Base-by-base conservation (phyloP, 2,329 filamentous ascomycete genomes). In the Hypoxylon sp. region DNA sequence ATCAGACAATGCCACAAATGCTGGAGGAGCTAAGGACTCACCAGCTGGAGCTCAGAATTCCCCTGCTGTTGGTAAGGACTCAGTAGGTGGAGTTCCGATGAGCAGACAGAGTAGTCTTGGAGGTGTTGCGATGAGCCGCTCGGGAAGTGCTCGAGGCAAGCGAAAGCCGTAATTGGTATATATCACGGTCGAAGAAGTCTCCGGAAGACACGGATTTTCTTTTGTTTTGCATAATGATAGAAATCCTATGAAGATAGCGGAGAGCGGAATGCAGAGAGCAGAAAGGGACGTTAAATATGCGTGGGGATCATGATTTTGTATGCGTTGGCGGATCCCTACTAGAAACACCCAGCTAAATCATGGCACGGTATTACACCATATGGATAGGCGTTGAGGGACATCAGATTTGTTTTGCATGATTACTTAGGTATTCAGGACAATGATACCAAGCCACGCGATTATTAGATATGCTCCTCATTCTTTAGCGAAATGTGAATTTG, bases 111-210 rank as follows among this genome's bases (percentile, higher is more conserved):
- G 84, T 77, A 87, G 85, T 59, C 79, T 84, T 3, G 85, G 85
- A 23, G 87, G 86, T 45, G 83, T 83, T 32, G 80, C 85, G 11
- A 88, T 88, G 86, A 88, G 85, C 69, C 81, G 87, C 21, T 83
- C 81, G 23, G 81, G 82, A 48, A 87, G 84, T 68, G 82, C 82
- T 21, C 81, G 85, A 56, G 85, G 85, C 13, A 74, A 76, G 65
- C 70, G 76, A 41, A 77, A 77, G 60, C 57, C 58, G 34, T 73
- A 48, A 65, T 45, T 14, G 13, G 13, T 13, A 38, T 9, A 30
- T 6, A 1, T 10, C 21, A 21, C 2, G 34, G 21, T 25, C 9
- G n/a, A 56, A 25, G 7, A 38, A 10, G 32, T n/a, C 7, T 17
- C 7, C 11, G 11, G n/a, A 7, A 11, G 51, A 14, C 9, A 28